phyloP scores from a whole-genome alignment of 2,329 filamentous ascomycete genomes.

The Nothophaeocryptopus gaeumannii region DNA sequence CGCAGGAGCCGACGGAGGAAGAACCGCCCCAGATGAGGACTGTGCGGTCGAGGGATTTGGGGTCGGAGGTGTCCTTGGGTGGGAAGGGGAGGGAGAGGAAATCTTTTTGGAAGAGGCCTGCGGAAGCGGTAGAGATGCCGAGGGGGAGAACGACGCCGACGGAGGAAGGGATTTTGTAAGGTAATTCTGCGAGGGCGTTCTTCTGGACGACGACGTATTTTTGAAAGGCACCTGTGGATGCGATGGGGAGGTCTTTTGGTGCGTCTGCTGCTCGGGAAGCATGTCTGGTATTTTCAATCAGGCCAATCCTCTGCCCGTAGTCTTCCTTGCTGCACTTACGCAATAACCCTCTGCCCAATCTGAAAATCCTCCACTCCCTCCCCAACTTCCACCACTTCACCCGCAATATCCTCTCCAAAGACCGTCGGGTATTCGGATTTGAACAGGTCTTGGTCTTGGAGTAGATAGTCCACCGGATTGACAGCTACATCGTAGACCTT shows the following conservation, averaged over 20 bases:
- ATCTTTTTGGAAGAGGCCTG: conserved; percentile 31
- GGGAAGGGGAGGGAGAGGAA: conserved; percentile 28
- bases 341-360: conserved; percentile 47
- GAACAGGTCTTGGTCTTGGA: conserved; percentile 34
- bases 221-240: conserved; percentile 32
- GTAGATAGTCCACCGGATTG: conserved; percentile 44
- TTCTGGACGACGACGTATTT: conserved; percentile 34
- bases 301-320: not conserved
- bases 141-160: conserved; percentile 44
- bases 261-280: conserved; percentile 15
- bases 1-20: conserved; percentile 52
- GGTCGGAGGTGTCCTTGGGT: conserved; percentile 7
- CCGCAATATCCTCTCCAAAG: conserved; percentile 46
- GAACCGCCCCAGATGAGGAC: conserved; percentile 55
- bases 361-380: conserved; percentile 45
- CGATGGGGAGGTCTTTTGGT: conserved; percentile 10
- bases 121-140: conserved; percentile 42
- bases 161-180: conserved; percentile 38
- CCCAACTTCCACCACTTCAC: conserved; percentile 48
- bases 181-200: conserved; percentile 39
- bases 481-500: conserved; percentile 41
- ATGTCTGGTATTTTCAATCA: conserved; percentile 10
- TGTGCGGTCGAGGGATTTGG: conserved; percentile 28
- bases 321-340: conserved; percentile 22
- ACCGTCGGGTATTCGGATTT: conserved; percentile 37